Percentiles rank a stretch among this genome's conserved stretches.
phyloP scores from a whole-genome alignment of 108 stramenopile genomes.

The Nitzschia sp. region DNA sequence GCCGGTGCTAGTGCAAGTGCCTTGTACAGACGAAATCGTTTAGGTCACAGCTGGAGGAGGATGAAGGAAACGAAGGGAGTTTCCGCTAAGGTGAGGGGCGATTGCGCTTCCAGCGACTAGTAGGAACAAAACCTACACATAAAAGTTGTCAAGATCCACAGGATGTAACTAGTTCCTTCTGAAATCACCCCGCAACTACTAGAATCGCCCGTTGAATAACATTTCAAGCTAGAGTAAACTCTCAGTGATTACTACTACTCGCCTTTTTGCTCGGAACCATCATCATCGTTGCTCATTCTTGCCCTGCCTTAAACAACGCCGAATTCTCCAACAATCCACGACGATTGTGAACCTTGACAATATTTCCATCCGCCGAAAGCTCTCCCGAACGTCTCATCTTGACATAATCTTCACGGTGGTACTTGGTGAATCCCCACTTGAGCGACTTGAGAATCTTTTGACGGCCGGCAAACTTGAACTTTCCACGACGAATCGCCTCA shows the following conservation, averaged over 20 bases:
- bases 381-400: slow-evolving; percentile 90
- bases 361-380: slow-evolving; percentile 89
- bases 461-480: slow-evolving; percentile 99
- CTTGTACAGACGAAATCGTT: no score
- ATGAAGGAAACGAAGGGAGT: no score
- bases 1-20: no score
- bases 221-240: no score
- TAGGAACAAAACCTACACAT: no score
- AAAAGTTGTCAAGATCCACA: no score
- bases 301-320: slow-evolving; percentile 80
- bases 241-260: slow-evolving; percentile 19
- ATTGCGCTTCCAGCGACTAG: no score
- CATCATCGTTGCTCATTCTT: slow-evolving; percentile 50
- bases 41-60: no score
- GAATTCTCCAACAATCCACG: slow-evolving; percentile 81
- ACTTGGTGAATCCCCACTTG: slow-evolving; percentile 99
- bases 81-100: no score
- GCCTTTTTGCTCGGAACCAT: neutral
- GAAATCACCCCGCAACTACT: no score
- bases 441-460: slow-evolving; percentile 99
- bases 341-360: slow-evolving; percentile 92
- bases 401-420: slow-evolving; percentile 96
- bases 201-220: no score
- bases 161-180: no score
- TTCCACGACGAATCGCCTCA: slow-evolving; percentile 99